Percentiles rank a stretch among this genome's conserved stretches.
These are phyloP conservation scores for Cercospora beticola DNA, from an alignment of 2,329 filamentous ascomycete genomes.

Conservation along the genomic window DNA sequence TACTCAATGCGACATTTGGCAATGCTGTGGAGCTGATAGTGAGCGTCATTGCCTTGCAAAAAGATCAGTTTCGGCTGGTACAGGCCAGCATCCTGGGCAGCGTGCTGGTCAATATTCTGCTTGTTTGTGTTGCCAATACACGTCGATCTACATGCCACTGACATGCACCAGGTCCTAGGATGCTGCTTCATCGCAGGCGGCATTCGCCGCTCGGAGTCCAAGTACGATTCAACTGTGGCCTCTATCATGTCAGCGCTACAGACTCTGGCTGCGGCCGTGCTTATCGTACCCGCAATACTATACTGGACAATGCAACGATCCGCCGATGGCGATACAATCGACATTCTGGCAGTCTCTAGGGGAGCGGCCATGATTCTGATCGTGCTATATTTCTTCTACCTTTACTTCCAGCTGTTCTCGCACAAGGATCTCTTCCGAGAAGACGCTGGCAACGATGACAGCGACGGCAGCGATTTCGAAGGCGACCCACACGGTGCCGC, in stretches of 20 bases:
- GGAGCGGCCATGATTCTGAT: conserved; percentile 54
- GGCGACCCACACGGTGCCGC: conserved; percentile 20
- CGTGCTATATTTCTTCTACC: conserved; percentile 54
- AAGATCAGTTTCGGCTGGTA: conserved; percentile 87
- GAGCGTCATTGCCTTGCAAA: conserved; percentile 81
- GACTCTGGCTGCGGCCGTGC: conserved; percentile 54
- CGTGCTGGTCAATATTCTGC: conserved; percentile 88
- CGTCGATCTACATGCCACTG: background rate
- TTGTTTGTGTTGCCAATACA: conserved; percentile 50
- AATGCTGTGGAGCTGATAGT: conserved; percentile 81
- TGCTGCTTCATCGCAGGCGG: conserved; percentile 55
- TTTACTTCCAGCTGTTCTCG: conserved; percentile 55
- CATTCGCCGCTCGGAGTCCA: conserved; percentile 44
- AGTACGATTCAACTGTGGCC: conserved; percentile 72
- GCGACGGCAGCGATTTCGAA: conserved; percentile 32
- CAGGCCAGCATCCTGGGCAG: conserved; percentile 97
- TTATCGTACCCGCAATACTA: conserved; percentile 55
- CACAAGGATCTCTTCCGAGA: conserved; percentile 50
- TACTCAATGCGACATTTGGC: conserved; percentile 76
- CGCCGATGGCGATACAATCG: conserved; percentile 42
- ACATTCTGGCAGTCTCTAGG: conserved; percentile 52
- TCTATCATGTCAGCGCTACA: conserved; percentile 68
- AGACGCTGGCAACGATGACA: conserved; percentile 34
- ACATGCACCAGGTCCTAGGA: conserved; percentile 39
- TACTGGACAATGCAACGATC: conserved; percentile 47